Conservation (phyloP, 2,329 filamentous ascomycete species). For the Stromatinia cepivora region DNA sequence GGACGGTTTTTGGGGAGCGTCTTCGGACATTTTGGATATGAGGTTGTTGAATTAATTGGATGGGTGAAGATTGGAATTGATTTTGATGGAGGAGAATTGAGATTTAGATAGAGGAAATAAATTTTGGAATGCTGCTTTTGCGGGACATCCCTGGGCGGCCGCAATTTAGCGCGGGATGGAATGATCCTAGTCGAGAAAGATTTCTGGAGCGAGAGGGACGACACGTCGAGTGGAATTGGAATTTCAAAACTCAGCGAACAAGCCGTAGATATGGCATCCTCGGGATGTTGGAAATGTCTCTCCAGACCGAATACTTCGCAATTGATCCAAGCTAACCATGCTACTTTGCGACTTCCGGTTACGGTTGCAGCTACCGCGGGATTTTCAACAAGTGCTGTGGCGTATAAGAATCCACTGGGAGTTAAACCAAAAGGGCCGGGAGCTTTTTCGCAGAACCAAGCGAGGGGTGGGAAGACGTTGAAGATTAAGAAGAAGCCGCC, state of each 20-base stretch:
- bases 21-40: slow-evolving; percentile 19
- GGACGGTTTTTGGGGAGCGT: slow-evolving; percentile 27
- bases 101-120: slow-evolving; percentile 23
- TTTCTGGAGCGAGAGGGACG: slow-evolving; percentile 20
- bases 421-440: slow-evolving; percentile 20
- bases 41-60: slow-evolving; percentile 17
- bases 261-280: slow-evolving; percentile 51
- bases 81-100: slow-evolving; percentile 12
- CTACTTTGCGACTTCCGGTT: slow-evolving; percentile 41
- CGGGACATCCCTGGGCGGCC: slow-evolving; percentile 22
- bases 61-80: slow-evolving; percentile 16
- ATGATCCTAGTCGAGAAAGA: slow-evolving; percentile 20
- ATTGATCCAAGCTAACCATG: slow-evolving; percentile 43
- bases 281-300: slow-evolving; percentile 60
- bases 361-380: slow-evolving; percentile 31
- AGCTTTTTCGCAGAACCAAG: slow-evolving; percentile 11
- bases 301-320: slow-evolving; percentile 48
- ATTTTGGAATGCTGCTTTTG: slow-evolving; percentile 25
- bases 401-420: slow-evolving; percentile 24
- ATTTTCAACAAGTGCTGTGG: slow-evolving; percentile 37
- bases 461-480: slow-evolving; percentile 32
- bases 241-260: neutral
- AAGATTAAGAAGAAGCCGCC: slow-evolving; percentile 51
- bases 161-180: slow-evolving; percentile 25
- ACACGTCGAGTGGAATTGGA: slow-evolving; percentile 10